Evolutionary conservation across 805 yeast species (phyloP), one percentile per base, ranked within the genome.

Genomic region (Metschnikowia cubensis): DNA sequence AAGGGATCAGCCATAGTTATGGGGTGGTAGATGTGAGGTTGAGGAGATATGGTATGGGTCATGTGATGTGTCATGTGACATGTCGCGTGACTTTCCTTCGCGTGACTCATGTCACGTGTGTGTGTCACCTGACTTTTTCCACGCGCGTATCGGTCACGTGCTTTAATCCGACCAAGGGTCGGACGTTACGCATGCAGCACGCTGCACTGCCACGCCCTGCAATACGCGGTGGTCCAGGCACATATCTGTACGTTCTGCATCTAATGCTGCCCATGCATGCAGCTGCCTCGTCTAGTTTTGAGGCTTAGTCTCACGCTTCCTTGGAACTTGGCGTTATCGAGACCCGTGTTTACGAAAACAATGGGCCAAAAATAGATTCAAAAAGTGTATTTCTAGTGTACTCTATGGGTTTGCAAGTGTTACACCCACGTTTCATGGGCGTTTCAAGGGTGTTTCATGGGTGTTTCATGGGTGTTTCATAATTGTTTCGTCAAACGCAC

Each of bases 1-100:
- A 85, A 69, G 3, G 89, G 79, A 40, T 71, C 76, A 31, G 72
- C 58, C 77, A 73, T 72, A 35, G 39, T 42, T 18, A 21, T 14
- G 38, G 42, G 34, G 41, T 18, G 8, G 21, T 7, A 10, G 14
- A 10, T n/a, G 46, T 13, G 33, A 14, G 45, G n/a, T 14, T 15
- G 38, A n/a, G 45, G 6, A 5, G 43, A 6, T 25, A 10, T 13
- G 10, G 36, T 14, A 4, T 10, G 10, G 25, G 14, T 14, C 43
- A 29, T 22, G 36, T 41, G 44, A 3, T 10, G 0, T 6, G 18
- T 13, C 45, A 42, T 11, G 45, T 42, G 36, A 15, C 3, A 2
- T 13, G 7, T 39, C 45, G 31, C 31, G 45, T 42, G 44, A 10
- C 5, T 13, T 2, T 0, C 11, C 35, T n/a, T 39, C 45, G 31